Conservation (phyloP, 164 flowering plant species). For the Paratinospora sagittata region DNA sequence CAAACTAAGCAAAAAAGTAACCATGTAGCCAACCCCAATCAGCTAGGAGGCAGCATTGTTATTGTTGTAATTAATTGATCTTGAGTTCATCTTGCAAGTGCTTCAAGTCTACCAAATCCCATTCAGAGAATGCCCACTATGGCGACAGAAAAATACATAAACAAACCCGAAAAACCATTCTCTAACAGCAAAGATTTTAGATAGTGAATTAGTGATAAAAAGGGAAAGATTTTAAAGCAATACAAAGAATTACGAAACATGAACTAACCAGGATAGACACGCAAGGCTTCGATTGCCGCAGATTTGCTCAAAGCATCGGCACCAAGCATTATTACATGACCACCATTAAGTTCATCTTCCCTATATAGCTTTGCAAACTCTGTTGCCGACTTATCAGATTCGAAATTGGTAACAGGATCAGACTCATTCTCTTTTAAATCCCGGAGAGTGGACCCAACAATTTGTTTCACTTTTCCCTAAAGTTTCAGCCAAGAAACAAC, state of each 20-base stretch:
- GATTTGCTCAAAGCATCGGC: constrained; percentile 79
- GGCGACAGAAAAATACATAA: neutral
- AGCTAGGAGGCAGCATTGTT: no score
- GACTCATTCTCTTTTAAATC: constrained; percentile 58
- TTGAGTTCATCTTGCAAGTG: no score
- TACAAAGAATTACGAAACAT: neutral
- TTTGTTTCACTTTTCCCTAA: constrained; percentile 98
- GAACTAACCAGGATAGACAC: constrained; percentile 73
- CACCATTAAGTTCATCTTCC: constrained; percentile 81
- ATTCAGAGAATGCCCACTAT: no score
- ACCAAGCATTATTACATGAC: constrained; percentile 98
- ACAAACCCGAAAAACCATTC: neutral
- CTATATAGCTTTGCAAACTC: constrained; percentile 76
- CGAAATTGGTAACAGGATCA: constrained; percentile 75
- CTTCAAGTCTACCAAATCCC: no score
- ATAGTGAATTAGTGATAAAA: neutral
- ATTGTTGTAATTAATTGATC: no score
- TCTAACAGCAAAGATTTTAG: neutral
- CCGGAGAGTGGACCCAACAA: constrained; percentile 90
- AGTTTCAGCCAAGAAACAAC: constrained; percentile 9
- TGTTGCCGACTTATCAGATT: constrained; percentile 82
- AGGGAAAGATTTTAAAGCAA: neutral
- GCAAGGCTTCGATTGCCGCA: constrained; percentile 82
- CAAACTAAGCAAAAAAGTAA: neutral
- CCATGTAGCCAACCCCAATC: no score